Percentiles rank a stretch among this genome's conserved stretches.
Conservation (phyloP, 169 alveolate genomes). For the Babesia caballi region DNA sequence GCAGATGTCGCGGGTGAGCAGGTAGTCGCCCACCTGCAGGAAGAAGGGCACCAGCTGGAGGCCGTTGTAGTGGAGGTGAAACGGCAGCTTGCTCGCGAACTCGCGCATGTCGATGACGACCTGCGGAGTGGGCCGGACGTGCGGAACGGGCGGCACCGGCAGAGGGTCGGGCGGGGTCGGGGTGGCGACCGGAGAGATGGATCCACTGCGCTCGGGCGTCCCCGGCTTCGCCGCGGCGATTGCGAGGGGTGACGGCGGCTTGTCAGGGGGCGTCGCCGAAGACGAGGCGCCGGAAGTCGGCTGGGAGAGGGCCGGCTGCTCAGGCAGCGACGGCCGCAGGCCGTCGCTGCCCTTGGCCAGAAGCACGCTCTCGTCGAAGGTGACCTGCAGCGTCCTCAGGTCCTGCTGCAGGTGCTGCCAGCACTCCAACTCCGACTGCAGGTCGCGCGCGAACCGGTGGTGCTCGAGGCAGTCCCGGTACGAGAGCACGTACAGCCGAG, state of each 20-base stretch:
- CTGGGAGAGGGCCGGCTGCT: background rate
- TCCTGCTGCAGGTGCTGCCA: conserved; percentile 51
- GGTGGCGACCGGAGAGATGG: background rate
- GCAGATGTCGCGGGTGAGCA: conserved; percentile 80
- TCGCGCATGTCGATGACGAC: conserved; percentile 80
- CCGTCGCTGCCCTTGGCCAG: background rate
- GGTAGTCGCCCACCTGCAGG: conserved; percentile 81
- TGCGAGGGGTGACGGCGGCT: background rate
- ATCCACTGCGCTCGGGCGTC: background rate
- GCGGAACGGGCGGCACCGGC: conserved; percentile 31
- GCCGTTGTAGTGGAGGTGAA: conserved; percentile 75
- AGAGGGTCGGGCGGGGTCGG: conserved; percentile 14
- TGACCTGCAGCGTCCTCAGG: conserved; percentile 27
- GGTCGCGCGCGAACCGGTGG: conserved; percentile 45
- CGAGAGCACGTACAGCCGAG: conserved; percentile 50
- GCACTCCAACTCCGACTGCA: conserved; percentile 46
- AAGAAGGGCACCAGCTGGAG: conserved; percentile 74
- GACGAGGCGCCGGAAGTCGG: background rate
- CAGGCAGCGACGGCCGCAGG: background rate
- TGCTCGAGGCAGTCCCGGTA: conserved; percentile 55
- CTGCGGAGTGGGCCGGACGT: conserved; percentile 58
- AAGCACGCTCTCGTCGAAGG: conserved; percentile 49
- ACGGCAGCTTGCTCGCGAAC: conserved; percentile 76
- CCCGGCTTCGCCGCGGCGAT: background rate
- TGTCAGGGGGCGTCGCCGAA: background rate